Base-by-base conservation (phyloP, 208 protist species). In the Kentomonas sorsogonicus region DNA sequence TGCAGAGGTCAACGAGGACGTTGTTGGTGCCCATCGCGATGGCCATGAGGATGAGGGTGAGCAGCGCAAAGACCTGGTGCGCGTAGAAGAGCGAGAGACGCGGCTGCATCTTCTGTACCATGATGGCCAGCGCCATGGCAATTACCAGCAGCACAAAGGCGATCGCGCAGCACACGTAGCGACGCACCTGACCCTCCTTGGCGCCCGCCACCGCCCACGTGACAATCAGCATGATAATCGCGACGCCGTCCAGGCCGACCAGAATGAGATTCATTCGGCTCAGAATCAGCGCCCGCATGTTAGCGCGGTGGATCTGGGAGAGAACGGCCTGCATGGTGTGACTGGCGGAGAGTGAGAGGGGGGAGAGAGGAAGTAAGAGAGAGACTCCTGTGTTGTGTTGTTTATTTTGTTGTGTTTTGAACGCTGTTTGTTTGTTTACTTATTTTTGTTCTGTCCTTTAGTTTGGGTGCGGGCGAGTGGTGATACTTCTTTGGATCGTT, bases 11-110 rank as follows among this genome's bases (percentile, higher is more conserved):
- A 39, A 93, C 77, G n/a, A 86, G 59, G 3, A 86, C 70, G 52
- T 83, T 48, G 53, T 89, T 91, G 70, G 87, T 93, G 20, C 86
- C 86, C 80, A 93, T 85, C 36, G 79, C 53, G 16, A 89, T 45
- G 16, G 78, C 66, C 36, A 71, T 87, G 15, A 93, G 16, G 23
- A 80, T 68, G 7, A 91, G 68, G n/a, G 80, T 75, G 10, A 93
- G 68, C 18, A 91, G 38, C 1, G 74, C 71, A 11, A 91, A 53
- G 25, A 81, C 48, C 66, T 93, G 66, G 39, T 93, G 79, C 0
- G 74, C 61, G 59, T 90, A 91, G 59, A 82, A 86, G 20, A 91
- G 62, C 7, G 68, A 67, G 16, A 89, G 68, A 20, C 66, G 54
- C 2, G 83, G 82, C 56, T 91, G 75, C 33, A 81, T 52, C 16